Evolutionary conservation across 495 filamentous ascomycete species (phyloP).

Genomic region (Neurospora terricola): DNA sequence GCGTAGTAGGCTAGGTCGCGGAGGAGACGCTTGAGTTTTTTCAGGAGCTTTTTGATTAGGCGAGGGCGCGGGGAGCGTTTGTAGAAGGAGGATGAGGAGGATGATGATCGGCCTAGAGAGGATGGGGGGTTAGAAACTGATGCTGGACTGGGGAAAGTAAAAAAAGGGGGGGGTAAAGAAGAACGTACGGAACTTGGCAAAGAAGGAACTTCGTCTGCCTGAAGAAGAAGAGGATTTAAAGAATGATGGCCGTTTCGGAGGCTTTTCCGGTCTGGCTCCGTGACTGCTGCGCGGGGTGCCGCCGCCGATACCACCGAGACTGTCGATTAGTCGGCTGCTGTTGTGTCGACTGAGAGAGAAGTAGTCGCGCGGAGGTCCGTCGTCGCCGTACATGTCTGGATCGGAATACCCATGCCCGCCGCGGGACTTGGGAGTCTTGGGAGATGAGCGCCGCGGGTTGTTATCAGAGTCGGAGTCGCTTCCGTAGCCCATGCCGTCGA

Average conservation of each 20-base stretch:
- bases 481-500: not conserved
- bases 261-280: not conserved
- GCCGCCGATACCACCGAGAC: not conserved
- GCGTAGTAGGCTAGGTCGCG: conserved; percentile 68
- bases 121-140: not conserved
- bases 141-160: not conserved
- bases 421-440: not conserved
- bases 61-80: conserved; percentile 62
- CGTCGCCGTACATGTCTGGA: not conserved
- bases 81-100: conserved; percentile 54
- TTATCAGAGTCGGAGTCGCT: not conserved
- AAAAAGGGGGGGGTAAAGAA: not conserved
- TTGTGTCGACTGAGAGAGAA: not conserved
- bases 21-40: conserved; percentile 60
- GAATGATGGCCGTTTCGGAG: not conserved
- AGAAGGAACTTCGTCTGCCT: not conserved
- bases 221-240: not conserved
- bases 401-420: not conserved
- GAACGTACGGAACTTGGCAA: not conserved
- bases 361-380: not conserved
- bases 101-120: not conserved
- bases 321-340: not conserved
- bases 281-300: not conserved
- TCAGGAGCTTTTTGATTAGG: conserved; percentile 59
- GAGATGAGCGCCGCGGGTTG: not conserved